phyloP scores from a whole-genome alignment of 257 asterid genomes.

The Fraxinus quadrangulata region DNA sequence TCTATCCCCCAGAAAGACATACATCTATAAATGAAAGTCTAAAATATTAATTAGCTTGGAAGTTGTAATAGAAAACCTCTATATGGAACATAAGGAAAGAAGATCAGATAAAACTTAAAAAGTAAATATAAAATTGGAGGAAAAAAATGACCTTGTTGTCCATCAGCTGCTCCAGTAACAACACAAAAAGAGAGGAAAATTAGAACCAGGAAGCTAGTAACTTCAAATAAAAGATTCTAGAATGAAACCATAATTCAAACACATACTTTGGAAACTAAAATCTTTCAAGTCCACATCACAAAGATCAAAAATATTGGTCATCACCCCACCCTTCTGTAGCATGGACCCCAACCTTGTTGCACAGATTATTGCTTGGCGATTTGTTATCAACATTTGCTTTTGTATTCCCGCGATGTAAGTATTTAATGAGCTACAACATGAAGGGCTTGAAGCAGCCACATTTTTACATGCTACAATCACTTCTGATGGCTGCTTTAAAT shows the following conservation, averaged over 20 bases:
- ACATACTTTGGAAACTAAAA: conserved; percentile 92
- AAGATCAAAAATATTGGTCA: conserved; percentile 80
- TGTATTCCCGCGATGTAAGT: conserved; percentile 73
- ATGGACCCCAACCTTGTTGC: conserved; percentile 78
- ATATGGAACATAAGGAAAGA: not conserved
- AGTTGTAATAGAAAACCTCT: not conserved
- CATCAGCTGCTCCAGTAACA: conserved; percentile 51
- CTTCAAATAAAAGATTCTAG: conserved; percentile 5
- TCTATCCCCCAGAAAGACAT: no score
- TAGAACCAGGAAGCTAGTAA: conserved; percentile 32
- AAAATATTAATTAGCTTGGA: no score
- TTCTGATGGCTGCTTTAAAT: conserved; percentile 73
- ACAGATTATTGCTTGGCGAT: conserved; percentile 88
- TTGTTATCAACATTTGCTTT: conserved; percentile 91
- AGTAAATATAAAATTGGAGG: conserved; percentile 1
- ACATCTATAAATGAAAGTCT: no score
- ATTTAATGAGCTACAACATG: conserved; percentile 85
- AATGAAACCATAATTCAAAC: conserved; percentile 13
- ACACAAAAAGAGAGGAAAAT: conserved; percentile 6
- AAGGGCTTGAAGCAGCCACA: conserved; percentile 80
- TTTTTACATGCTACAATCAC: conserved; percentile 79
- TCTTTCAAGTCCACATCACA: conserved; percentile 96
- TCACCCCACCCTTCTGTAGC: conserved; percentile 87
- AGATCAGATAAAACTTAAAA: not conserved
- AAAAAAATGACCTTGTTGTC: conserved; percentile 70